Conservation (phyloP, 2,329 filamentous ascomycete genomes). For the Sporothrix brasiliensis region DNA sequence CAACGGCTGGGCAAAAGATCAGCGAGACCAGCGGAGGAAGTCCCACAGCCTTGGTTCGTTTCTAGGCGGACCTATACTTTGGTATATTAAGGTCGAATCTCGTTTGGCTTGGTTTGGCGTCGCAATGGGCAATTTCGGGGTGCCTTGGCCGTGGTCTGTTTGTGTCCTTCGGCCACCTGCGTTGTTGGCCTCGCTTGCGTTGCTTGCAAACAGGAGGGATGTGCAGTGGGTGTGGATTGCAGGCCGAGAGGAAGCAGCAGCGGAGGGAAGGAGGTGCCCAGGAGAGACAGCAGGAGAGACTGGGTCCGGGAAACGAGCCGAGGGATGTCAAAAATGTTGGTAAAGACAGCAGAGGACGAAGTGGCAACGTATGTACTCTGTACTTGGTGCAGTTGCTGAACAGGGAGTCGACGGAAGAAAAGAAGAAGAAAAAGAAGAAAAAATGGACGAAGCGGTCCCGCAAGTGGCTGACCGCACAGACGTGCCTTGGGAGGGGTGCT, state of each 20-base stretch:
- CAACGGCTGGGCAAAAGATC: neutral
- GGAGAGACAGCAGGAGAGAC: constrained; percentile 14
- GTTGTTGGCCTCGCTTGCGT: neutral
- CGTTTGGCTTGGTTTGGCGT: constrained; percentile 22
- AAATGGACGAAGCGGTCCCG: constrained; percentile 18
- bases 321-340: constrained; percentile 6
- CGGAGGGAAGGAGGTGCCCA: neutral
- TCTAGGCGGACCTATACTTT: constrained; percentile 6
- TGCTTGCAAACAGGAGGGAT: constrained; percentile 1
- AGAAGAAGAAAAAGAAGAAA: neutral
- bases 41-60: constrained; percentile 21
- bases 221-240: constrained; percentile 15
- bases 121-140: constrained; percentile 26
- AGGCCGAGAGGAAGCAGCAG: constrained; percentile 18
- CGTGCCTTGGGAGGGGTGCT: constrained; percentile 9
- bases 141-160: neutral
- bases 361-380: neutral
- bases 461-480: constrained; percentile 28
- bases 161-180: neutral
- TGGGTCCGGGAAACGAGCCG: constrained; percentile 21
- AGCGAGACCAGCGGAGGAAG: neutral
- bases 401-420: too few relatives aligned
- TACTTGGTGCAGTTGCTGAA: neutral
- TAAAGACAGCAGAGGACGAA: neutral
- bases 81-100: constrained; percentile 22